Base-by-base conservation (phyloP, 345 rosid genomes). In the Sisymbrium altissimum region DNA sequence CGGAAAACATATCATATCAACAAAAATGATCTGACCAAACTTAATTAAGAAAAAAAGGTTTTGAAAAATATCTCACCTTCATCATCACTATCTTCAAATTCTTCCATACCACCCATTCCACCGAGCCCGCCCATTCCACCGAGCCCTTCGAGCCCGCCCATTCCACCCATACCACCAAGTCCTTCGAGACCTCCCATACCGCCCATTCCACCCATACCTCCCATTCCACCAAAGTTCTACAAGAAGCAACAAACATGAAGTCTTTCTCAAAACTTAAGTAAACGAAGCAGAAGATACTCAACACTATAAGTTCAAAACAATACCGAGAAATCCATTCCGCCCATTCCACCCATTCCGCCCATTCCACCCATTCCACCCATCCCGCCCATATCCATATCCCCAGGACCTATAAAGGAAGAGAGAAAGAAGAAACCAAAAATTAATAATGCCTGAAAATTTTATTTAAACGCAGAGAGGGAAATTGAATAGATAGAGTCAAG, bases 41-140 rank as follows among this genome's bases (percentile, higher is more conserved):
- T 0, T 39, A 1, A n/a, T 29, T 7, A 18, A 66, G 40, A 35
- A 44, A 66, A 46, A 30, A 21, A 29, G 19, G 19, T 46, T 50
- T 32, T 4, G 23, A 49, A 30, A 38, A 72, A 21, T 17, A 38
- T 35, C 25, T 76, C 72, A 92, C 98, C 96, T 84, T 92, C 98
- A 68, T 88, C 96, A 78, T 93, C 98, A 79, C 93, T 90, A 73
- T 84, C 98, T 0, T 87, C 98, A 52, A 85, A 85, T n/a, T 84
- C 97, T 32, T 81, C 91, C 88, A 89, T 82, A 2, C 70, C 88
- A 1, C 78, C 78, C 59, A 71, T 39, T 53, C 73, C 83, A 1
- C 74, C 79, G 61, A 69, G 7, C 1, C 75, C 72, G 0, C 76
- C 76, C 68, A 72, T 55, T 1, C 7, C 92, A 44, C 77, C 89